Conservation (phyloP, 208 protist species). For the Trypanosoma boissoni region DNA sequence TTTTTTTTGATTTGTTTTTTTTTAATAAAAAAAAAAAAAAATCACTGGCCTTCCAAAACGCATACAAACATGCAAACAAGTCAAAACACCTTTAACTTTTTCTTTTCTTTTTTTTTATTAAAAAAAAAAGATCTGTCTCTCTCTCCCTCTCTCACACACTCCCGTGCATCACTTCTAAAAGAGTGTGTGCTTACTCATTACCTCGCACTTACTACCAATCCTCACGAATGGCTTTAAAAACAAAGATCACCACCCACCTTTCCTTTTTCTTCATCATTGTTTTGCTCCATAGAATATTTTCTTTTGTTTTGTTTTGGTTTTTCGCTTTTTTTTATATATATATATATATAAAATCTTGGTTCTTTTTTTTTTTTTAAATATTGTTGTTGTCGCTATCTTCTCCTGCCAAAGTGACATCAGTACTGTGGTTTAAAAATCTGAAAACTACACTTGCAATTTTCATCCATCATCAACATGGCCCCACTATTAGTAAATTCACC, state of each 20-base stretch:
- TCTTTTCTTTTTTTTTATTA: slow-evolving; percentile 4
- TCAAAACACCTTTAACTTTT: not conserved
- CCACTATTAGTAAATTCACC: slow-evolving; percentile 99
- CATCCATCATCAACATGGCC: slow-evolving; percentile 97
- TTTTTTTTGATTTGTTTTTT: too few species aligned
- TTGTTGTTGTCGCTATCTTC: slow-evolving; percentile 34
- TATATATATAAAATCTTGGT: slow-evolving; percentile 4
- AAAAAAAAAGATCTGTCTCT: slow-evolving; percentile 15
- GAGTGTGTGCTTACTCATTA: too few species aligned
- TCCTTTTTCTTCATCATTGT: slow-evolving; percentile 11
- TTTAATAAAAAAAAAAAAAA: slow-evolving; percentile 4
- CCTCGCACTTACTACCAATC: not conserved
- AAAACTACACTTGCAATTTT: slow-evolving; percentile 94
- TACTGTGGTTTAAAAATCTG: slow-evolving; percentile 90
- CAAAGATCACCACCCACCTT: not conserved
- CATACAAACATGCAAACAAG: slow-evolving; percentile 5
- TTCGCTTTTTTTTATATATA: not conserved
- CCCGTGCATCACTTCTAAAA: not conserved
- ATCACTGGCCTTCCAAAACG: not conserved
- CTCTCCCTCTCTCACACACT: not conserved
- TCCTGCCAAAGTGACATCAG: slow-evolving; percentile 57
- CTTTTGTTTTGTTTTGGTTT: too few species aligned
- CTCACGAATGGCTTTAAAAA: not conserved
- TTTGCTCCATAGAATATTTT: too few species aligned
- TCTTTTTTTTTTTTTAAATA: not conserved